A percentile compares a stretch with the other conserved stretches of the same genome.
phyloP scores from a whole-genome alignment of 2,329 filamentous ascomycete genomes.

The Fusarium subtropicale region DNA sequence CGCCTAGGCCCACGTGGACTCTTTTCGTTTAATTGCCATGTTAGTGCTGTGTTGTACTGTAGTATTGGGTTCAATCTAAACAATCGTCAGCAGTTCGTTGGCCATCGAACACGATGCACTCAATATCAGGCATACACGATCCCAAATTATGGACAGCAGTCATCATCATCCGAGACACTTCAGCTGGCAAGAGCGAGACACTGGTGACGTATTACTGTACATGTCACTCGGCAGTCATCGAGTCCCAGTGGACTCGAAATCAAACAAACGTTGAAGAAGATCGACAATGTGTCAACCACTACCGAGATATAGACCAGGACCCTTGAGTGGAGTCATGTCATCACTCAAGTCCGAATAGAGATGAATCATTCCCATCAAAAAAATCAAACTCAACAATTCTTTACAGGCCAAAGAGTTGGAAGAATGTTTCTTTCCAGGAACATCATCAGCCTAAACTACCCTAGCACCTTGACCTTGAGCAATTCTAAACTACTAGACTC shows the following conservation, averaged over 20 bases:
- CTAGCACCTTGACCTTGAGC: not conserved
- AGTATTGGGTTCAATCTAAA: constrained; percentile 4
- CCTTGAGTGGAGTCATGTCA: not conserved
- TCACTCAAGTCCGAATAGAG: not conserved
- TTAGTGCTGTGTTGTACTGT: not conserved
- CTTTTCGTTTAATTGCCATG: not conserved
- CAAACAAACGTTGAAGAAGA: not conserved
- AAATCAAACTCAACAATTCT: not conserved
- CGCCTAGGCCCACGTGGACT: constrained; percentile 28
- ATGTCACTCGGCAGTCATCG: constrained; percentile 13
- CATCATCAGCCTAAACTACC: not conserved
- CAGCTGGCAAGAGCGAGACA: not conserved
- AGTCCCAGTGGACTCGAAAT: not conserved
- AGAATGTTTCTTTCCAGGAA: not conserved
- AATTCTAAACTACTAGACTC: not conserved
- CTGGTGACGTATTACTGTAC: constrained; percentile 28
- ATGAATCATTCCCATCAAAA: not conserved
- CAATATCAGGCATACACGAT: constrained; percentile 13
- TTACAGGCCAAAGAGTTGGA: too few relatives aligned
- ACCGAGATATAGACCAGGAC: constrained; percentile 3
- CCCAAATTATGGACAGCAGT: not conserved
- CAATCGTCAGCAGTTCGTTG: constrained; percentile 13
- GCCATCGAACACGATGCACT: not conserved
- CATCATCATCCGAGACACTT: constrained; percentile 14
- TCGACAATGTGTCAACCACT: not conserved